Conservation (phyloP, 176 grass and related monocot species). For the Typha latifolia region DNA sequence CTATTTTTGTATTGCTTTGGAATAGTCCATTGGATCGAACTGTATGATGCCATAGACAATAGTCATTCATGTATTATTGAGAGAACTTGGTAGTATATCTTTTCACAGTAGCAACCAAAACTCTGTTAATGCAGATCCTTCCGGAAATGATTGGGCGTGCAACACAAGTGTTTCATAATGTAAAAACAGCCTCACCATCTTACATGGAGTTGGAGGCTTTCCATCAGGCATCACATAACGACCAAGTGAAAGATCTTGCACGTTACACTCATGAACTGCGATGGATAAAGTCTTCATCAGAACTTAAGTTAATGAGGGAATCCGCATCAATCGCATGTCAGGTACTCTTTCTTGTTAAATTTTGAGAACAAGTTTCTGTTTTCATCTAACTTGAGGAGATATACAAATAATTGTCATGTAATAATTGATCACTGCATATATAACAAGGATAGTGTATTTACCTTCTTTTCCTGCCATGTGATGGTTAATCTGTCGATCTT, state of each 20-base stretch:
- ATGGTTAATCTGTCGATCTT: background rate
- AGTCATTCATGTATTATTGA: background rate
- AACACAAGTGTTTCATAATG: conserved; percentile 75
- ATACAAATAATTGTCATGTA: too few species aligned
- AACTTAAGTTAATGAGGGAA: conserved; percentile 76
- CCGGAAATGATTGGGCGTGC: conserved; percentile 58
- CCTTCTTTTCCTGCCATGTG: background rate
- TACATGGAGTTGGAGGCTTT: conserved; percentile 75
- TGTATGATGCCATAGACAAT: too few species aligned
- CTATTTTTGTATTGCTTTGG: too few species aligned
- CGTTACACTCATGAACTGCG: conserved; percentile 66
- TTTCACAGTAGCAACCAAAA: background rate
- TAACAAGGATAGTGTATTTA: background rate
- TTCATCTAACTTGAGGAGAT: too few species aligned
- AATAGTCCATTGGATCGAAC: too few species aligned
- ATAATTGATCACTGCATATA: too few species aligned
- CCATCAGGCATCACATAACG: conserved; percentile 38
- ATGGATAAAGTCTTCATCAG: conserved; percentile 79
- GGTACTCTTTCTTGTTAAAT: conserved; percentile 19
- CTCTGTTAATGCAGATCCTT: conserved; percentile 48
- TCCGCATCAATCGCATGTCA: conserved; percentile 89
- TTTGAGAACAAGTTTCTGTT: too few species aligned
- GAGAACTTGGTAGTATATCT: background rate
- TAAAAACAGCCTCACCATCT: conserved; percentile 42
- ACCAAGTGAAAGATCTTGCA: conserved; percentile 64